Evolutionary conservation across 495 filamentous ascomycete species (phyloP), one percentile per base, ranked within the genome.

Genomic region (Aspergillus ellipticus): DNA sequence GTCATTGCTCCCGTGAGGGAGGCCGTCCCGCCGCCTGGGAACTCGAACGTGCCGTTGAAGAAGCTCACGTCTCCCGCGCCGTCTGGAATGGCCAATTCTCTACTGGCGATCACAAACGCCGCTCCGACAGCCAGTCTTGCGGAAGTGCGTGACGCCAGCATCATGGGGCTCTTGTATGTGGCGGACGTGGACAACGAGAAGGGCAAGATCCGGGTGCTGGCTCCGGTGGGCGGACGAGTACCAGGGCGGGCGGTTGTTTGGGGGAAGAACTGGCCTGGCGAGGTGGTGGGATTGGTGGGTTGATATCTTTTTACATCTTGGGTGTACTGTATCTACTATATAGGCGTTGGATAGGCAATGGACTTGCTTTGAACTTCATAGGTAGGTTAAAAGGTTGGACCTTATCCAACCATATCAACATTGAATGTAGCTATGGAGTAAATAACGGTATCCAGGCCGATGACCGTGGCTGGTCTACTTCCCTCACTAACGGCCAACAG

Each of bases 121-220:
- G 74, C 85, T 1, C 65, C 82, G 2, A 82, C 78, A 4, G 89
- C 92, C 49, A 74, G 78, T 4, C 77, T 85, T 7, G 83, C 90
- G 35, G 79, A 83, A 5, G 85, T 98, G 42, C 84, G 89, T 11
- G 89, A 94, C 59, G 86, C 92, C 0, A 90, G 87, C 39, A 85
- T 97, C 17, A 86, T 95, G 78, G 94, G 94, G 6, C 97, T 95
- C 69, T 80, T 96, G 35, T 96, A 95, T 65, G 86, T 99, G 29
- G 82, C 87, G 0, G 89, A 94, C 48, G 92, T 97, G 7, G 93
- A 99, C 59, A 87, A 86, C 47, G 86, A 90, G 51, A 89, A 89
- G 72, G 84, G 85, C 52, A 88, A 87, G 67, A 75, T 97, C 49
- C 86, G 89, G 56, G 77, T 96, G 15, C 76, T 98, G 37, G 85